Evolutionary conservation across 352 stramenopile species (phyloP).

Genomic region (Halophytophthora polymorphica): DNA sequence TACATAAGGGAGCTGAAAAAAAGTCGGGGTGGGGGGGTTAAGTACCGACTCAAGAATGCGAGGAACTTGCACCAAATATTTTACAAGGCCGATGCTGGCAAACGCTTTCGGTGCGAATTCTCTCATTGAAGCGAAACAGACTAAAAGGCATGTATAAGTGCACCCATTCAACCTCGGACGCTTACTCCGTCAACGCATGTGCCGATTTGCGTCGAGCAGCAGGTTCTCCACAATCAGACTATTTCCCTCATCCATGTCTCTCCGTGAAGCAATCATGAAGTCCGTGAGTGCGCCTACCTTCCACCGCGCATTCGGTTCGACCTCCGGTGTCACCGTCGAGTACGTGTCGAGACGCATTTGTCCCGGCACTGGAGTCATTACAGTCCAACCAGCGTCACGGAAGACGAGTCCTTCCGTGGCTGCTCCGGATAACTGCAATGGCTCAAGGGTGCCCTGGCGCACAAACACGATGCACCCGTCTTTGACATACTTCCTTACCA

Average conservation of each 20-base stretch:
- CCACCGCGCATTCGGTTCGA: constrained; percentile 23
- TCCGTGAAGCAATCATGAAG: constrained; percentile 31
- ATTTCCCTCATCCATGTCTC: constrained; percentile 16
- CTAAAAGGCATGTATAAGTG: too few species aligned
- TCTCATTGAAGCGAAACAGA: too few species aligned
- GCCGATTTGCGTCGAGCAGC: too few species aligned
- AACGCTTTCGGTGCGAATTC: too few species aligned
- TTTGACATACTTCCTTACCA: constrained; percentile 17
- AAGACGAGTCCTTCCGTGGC: constrained; percentile 22
- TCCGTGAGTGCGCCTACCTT: constrained; percentile 32
- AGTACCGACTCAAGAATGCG: too few species aligned
- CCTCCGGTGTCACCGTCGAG: constrained; percentile 16
- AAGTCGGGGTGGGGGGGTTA: too few species aligned
- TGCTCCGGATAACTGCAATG: constrained; percentile 18
- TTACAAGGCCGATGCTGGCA: too few species aligned
- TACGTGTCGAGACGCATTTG: constrained; percentile 19
- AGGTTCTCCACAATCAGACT: constrained; percentile 20
- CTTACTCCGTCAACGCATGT: too few species aligned
- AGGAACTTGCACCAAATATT: too few species aligned
- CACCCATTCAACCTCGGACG: too few species aligned
- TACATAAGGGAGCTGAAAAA: too few species aligned
- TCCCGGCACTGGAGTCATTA: constrained; percentile 9
- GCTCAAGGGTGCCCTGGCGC: constrained; percentile 26
- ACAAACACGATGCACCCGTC: constrained; percentile 21
- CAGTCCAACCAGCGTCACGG: constrained; percentile 26